Percentiles rank a stretch among this genome's conserved stretches.
phyloP scores from a whole-genome alignment of 2,329 filamentous ascomycete genomes.

The Diaporthe citri region DNA sequence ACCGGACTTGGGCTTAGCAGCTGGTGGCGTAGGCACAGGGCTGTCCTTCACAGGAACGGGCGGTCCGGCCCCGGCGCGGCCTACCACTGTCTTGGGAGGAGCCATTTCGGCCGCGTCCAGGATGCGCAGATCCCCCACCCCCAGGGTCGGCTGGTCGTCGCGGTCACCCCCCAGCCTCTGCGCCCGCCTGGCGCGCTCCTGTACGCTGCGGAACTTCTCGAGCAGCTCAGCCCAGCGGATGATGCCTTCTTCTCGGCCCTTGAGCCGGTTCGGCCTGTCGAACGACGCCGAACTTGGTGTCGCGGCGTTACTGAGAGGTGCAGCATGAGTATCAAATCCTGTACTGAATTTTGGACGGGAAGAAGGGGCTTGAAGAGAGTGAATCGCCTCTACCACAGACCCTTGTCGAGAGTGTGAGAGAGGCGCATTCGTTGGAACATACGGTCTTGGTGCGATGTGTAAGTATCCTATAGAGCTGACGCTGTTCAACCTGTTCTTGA shows the following conservation, averaged over 20 bases:
- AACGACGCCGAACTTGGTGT: conserved; percentile 68
- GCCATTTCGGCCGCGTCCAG: conserved; percentile 53
- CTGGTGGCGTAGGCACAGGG: conserved; percentile 56
- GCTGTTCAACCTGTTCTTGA: conserved; percentile 96
- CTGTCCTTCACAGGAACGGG: conserved; percentile 65
- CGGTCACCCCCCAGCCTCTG: conserved; percentile 69
- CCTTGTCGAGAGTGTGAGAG: conserved; percentile 50
- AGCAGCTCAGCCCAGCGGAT: conserved; percentile 94
- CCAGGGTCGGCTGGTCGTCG: conserved; percentile 61
- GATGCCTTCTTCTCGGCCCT: conserved; percentile 81
- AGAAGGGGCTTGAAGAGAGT: conserved; percentile 42
- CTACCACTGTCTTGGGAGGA: conserved; percentile 52
- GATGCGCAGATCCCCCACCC: conserved; percentile 52
- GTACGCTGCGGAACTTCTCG: conserved; percentile 93
- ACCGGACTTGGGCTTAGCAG: conserved; percentile 71
- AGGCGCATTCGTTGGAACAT: conserved; percentile 59
- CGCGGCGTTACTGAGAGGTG: conserved; percentile 57
- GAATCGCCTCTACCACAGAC: conserved; percentile 50
- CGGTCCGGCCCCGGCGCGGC: conserved; percentile 51
- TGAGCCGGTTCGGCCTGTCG: conserved; percentile 83
- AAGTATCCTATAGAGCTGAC: conserved; percentile 97
- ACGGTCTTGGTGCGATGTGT: conserved; percentile 84
- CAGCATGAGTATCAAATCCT: conserved; percentile 52
- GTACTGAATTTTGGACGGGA: conserved; percentile 44
- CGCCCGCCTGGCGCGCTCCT: conserved; percentile 83